These are phyloP conservation scores for Acorus gramineus DNA, from an alignment of 106 monocot genomes.

Conservation along the genomic window DNA sequence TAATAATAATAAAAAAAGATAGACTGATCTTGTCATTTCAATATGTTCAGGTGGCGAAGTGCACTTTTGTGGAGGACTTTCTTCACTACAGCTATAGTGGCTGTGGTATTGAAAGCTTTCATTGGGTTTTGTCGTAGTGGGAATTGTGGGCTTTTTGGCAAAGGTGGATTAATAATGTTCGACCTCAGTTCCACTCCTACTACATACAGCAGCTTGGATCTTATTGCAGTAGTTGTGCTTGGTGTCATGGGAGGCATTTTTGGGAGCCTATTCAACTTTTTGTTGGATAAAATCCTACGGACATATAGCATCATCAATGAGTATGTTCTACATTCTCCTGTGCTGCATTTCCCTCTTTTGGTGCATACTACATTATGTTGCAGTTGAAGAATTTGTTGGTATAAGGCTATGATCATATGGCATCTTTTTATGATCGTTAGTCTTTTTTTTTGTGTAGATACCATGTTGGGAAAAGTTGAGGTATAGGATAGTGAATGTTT, in stretches of 20 bases:
- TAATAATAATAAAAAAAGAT: no score
- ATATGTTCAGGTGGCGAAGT: conserved; percentile 78
- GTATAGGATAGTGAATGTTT: no score
- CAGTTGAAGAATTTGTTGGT: no score
- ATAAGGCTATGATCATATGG: no score
- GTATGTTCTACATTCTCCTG: conserved; percentile 24
- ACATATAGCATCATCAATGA: conserved; percentile 82
- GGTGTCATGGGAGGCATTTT: conserved; percentile 75
- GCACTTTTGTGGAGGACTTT: conserved; percentile 94
- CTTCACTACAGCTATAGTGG: conserved; percentile 91
- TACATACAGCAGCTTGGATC: conserved; percentile 48
- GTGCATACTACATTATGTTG: no score
- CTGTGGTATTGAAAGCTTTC: conserved; percentile 65
- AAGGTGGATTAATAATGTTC: conserved; percentile 95
- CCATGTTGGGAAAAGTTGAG: no score
- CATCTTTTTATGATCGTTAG: no score
- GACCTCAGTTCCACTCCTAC: conserved; percentile 57
- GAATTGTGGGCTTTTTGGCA: conserved; percentile 84
- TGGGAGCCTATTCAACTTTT: conserved; percentile 74
- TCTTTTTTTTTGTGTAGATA: no score
- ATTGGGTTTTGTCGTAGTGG: conserved; percentile 75
- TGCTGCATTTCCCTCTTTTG: not conserved
- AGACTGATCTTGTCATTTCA: not conserved
- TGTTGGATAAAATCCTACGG: conserved; percentile 69
- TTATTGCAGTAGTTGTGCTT: conserved; percentile 61